phyloP scores from a whole-genome alignment of 768 basidiomycete genomes.

The Pisolithus microcarpus region DNA sequence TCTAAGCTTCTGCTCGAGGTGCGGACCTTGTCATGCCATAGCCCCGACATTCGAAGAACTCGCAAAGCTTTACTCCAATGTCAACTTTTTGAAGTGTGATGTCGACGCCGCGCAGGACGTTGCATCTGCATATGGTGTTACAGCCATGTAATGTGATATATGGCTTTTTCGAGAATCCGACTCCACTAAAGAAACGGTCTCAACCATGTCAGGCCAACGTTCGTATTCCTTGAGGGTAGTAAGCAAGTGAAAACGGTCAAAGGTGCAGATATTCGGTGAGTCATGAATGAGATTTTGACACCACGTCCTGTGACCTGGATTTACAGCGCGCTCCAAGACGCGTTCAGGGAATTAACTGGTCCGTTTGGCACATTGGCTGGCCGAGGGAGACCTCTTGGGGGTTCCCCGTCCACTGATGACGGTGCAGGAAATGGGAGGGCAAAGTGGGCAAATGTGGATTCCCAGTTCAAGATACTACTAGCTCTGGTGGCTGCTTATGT shows the following conservation, averaged over 20 bases:
- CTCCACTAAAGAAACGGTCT: neutral
- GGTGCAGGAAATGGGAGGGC: constrained; percentile 29
- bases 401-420: constrained; percentile 31
- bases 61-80: constrained; percentile 57
- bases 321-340: constrained; percentile 52
- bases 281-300: constrained; percentile 4
- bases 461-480: constrained; percentile 61
- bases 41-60: constrained; percentile 69
- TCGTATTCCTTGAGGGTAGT: constrained; percentile 65
- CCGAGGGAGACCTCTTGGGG: constrained; percentile 66
- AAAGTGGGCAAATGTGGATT: constrained; percentile 46
- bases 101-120: constrained; percentile 69
- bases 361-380: constrained; percentile 53
- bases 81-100: constrained; percentile 82
- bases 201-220: constrained; percentile 60
- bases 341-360: constrained; percentile 47
- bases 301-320: constrained; percentile 1
- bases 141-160: constrained; percentile 53
- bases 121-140: constrained; percentile 51
- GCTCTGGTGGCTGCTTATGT: constrained; percentile 58
- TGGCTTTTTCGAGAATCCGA: constrained; percentile 12
- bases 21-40: constrained; percentile 79
- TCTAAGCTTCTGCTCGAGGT: constrained; percentile 41
- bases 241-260: constrained; percentile 64
- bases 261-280: constrained; percentile 64